Base-by-base conservation (phyloP, 2,329 filamentous ascomycete species). In the Apiospora aurea region DNA sequence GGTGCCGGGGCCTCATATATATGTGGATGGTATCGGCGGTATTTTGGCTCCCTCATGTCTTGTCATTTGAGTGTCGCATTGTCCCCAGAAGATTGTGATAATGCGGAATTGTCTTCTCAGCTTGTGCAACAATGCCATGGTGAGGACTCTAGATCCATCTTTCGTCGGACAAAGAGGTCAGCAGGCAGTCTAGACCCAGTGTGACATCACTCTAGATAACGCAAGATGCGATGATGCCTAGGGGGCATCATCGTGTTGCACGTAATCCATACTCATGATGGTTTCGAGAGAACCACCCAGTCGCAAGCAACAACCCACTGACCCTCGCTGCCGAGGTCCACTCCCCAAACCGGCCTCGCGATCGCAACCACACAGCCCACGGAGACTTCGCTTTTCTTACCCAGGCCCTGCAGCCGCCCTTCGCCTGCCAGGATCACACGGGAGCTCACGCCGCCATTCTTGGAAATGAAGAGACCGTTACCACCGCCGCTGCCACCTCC, bases 301-400 rank as follows among this genome's bases (percentile, higher is more conserved):
- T 83, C 80, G 69, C 81, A 83, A 26, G 80, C 81, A 29, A 84
- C 81, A 4, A 75, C 78, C 79, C 82, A 83, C 4, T 74, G 75
- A 3, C 80, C 79, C 46, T 77, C 76, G 3, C 69, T 76, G 26
- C 75, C 76, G 1, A 84, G 72, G 38, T 76, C 71, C 16, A 83
- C 76, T 67, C 83, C 81, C 82, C 82, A 84, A 18, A 78, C 79
- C 3, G 82, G 82, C 47, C 80, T 78, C 47, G 75, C 78, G 61
- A 85, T 76, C 1, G 78, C 76, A 1, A 85, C 75, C 26, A 79
- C 49, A 11, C 73, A 71, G 18, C 81, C 80, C 1, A 73, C 72
- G 1, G 11, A 70, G 7, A 83, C 78, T 29, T 76, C 69, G 53
- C 75, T 77, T 68, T 75, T 75, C 34, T 74, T 74, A 41, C 75